Percentiles rank a stretch among this genome's conserved stretches.
phyloP scores from a whole-genome alignment of 768 basidiomycete species.

The Lactarius vividus region DNA sequence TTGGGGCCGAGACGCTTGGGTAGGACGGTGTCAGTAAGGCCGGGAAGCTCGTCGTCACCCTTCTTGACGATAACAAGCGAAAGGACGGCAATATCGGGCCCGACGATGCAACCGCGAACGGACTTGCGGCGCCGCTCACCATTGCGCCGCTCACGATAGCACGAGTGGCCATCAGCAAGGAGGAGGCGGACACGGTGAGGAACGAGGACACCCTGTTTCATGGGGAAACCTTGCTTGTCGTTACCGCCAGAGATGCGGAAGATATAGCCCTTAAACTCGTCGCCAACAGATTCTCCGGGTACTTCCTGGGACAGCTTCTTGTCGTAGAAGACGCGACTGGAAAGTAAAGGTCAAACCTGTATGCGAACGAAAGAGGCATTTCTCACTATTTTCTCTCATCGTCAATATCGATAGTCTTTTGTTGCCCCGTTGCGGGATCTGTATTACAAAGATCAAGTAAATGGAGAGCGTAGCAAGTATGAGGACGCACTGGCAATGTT shows the following conservation, averaged over 20 bases:
- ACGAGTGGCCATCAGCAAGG: slow-evolving; percentile 94
- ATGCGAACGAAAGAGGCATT: slow-evolving; percentile 4
- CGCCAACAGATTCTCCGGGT: slow-evolving; percentile 83
- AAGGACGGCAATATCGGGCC: slow-evolving; percentile 93
- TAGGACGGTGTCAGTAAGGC: slow-evolving; percentile 86
- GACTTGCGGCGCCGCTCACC: slow-evolving; percentile 99
- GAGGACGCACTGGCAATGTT: slow-evolving; percentile 86
- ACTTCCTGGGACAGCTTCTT: slow-evolving; percentile 97
- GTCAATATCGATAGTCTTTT: slow-evolving; percentile 94
- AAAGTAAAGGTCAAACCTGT: slow-evolving; percentile 8
- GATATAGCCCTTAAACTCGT: slow-evolving; percentile 97
- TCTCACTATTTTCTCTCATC: slow-evolving; percentile 83
- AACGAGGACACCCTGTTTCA: slow-evolving; percentile 98
- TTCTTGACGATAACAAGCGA: slow-evolving; percentile 95
- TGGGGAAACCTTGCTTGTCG: slow-evolving; percentile 98
- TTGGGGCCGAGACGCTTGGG: slow-evolving; percentile 97
- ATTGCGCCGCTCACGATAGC: slow-evolving; percentile 87
- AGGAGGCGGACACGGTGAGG: slow-evolving; percentile 92
- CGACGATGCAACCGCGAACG: slow-evolving; percentile 97
- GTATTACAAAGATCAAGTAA: not conserved
- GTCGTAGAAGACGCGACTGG: slow-evolving; percentile 92
- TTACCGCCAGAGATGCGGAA: slow-evolving; percentile 97
- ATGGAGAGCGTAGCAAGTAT: not conserved
- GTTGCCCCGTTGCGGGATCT: slow-evolving; percentile 97
- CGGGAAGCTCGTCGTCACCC: slow-evolving; percentile 86